Base-by-base conservation (phyloP, 345 rosid genomes). In the Streptanthus diversifolius region DNA sequence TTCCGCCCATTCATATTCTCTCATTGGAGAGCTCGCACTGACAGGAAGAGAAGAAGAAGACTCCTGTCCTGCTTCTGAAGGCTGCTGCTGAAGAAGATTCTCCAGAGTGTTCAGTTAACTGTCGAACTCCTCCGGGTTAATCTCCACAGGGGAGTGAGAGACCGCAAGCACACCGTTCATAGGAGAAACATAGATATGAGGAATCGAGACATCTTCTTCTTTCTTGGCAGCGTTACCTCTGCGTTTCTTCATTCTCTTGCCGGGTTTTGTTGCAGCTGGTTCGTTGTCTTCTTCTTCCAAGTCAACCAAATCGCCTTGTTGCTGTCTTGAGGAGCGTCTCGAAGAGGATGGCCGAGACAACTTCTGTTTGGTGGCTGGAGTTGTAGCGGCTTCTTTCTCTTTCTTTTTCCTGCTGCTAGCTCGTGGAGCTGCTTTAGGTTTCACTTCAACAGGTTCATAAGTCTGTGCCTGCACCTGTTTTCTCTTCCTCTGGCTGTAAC, bases 101-200 rank as follows among this genome's bases (percentile, higher is more conserved):
- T 85, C 89, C 55, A 90, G 73, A 18, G 90, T 80, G 75, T 71
- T 76, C 5, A 90, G 85, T 67, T 84, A 90, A 75, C 61, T 80
- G 67, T 88, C 92, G 45, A 90, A 90, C 68, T 88, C 88, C 62
- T 72, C 88, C 7, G 86, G 83, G 63, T 82, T 79, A 18, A 72
- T 52, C 21, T 78, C 79, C n/a, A 44, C 60, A 25, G 61, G 56
- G 8, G 73, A 47, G 52, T 82, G 80, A 1, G 74, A 73, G 21
- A 58, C 68, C 0, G 63, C 64, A 60, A 76, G 36, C 18, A 75
- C 74, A 74, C 72, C 82, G 11, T 68, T 59, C 63, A 68, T 63
- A 24, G 77, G 63, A 61, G 83, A 67, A 76, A 76, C 64, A 49
- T 80, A 76, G 58, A 76, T 63, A 63, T 79, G 77, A 47, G 81